Conservation (phyloP, 2,329 filamentous ascomycete species). For the Cephalotrichum gorgonifer region DNA sequence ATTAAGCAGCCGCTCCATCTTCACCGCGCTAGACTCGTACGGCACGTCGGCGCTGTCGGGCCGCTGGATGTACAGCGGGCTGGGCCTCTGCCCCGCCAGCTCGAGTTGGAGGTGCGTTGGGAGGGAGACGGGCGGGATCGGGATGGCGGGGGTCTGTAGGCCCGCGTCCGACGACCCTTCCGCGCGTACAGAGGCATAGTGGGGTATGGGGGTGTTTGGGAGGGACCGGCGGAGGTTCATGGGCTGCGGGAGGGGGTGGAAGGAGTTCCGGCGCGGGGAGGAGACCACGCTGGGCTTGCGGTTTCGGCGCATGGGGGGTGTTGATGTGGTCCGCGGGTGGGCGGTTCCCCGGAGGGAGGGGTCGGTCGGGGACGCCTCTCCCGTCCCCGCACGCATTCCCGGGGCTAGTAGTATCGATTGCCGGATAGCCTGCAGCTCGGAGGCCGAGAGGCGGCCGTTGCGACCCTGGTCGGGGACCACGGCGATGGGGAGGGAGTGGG, state of each 20-base stretch:
- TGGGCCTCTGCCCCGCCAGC: slow-evolving; percentile 50
- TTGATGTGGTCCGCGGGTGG: slow-evolving; percentile 34
- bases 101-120: slow-evolving; percentile 57
- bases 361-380: not conserved
- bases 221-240: not conserved
- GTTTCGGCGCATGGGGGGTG: slow-evolving; percentile 35
- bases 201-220: not conserved
- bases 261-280: slow-evolving; percentile 37
- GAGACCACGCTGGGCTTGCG: slow-evolving; percentile 8
- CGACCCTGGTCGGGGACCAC: slow-evolving; percentile 17
- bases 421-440: slow-evolving; percentile 15
- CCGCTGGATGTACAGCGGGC: slow-evolving; percentile 55
- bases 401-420: slow-evolving; percentile 12
- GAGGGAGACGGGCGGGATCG: slow-evolving; percentile 45
- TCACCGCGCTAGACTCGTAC: slow-evolving; percentile 86
- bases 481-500: slow-evolving; percentile 48
- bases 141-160: slow-evolving; percentile 9
- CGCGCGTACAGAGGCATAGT: too few relatives aligned
- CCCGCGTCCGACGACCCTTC: too few relatives aligned
- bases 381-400: not conserved
- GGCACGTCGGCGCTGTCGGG: slow-evolving; percentile 49
- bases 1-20: slow-evolving; percentile 84
- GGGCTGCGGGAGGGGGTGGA: slow-evolving; percentile 22
- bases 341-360: not conserved
- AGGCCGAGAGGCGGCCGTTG: slow-evolving; percentile 7